A percentile compares a stretch with the other conserved stretches of the same genome.
These are phyloP conservation scores for Aspergillus mulundensis DNA, from an alignment of 495 filamentous ascomycete genomes.

Conservation along the genomic window DNA sequence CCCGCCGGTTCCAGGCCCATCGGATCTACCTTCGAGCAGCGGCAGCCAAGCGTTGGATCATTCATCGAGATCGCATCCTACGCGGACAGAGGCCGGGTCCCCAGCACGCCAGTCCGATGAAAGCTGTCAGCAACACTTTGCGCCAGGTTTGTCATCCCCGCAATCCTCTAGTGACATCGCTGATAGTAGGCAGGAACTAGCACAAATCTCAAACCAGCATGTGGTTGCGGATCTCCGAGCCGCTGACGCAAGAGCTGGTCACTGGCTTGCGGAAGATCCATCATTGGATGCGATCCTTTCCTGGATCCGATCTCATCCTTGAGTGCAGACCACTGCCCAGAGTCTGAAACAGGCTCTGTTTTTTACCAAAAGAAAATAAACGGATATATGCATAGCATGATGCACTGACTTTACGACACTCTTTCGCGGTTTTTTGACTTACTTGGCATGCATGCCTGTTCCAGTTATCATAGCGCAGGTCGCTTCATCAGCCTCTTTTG, in stretches of 20 bases:
- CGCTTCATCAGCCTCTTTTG: constrained; percentile 10
- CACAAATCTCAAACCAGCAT: constrained; percentile 61
- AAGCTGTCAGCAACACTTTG: constrained; percentile 55
- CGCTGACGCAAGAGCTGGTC: constrained; percentile 61
- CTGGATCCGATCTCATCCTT: constrained; percentile 43
- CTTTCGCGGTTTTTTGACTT: constrained; percentile 7
- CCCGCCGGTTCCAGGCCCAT: constrained; percentile 79
- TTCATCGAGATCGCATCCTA: constrained; percentile 63
- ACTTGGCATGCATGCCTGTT: constrained; percentile 10
- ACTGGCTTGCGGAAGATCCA: constrained; percentile 75
- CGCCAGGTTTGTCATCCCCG: constrained; percentile 50
- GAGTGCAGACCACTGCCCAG: not conserved
- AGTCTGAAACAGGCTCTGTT: not conserved
- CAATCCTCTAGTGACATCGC: not conserved
- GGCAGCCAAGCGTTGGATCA: constrained; percentile 76
- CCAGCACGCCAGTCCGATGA: constrained; percentile 55
- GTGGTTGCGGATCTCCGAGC: constrained; percentile 61
- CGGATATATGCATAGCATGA: not conserved
- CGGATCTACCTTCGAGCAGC: constrained; percentile 77
- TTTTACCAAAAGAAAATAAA: not conserved
- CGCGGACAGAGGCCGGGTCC: constrained; percentile 58
- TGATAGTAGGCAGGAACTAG: constrained; percentile 53
- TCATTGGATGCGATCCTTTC: constrained; percentile 37
- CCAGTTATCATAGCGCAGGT: constrained; percentile 17
- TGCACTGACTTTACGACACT: constrained; percentile 11